Conservation (phyloP, 805 yeast species). For the Zygotorulaspora florentina region DNA sequence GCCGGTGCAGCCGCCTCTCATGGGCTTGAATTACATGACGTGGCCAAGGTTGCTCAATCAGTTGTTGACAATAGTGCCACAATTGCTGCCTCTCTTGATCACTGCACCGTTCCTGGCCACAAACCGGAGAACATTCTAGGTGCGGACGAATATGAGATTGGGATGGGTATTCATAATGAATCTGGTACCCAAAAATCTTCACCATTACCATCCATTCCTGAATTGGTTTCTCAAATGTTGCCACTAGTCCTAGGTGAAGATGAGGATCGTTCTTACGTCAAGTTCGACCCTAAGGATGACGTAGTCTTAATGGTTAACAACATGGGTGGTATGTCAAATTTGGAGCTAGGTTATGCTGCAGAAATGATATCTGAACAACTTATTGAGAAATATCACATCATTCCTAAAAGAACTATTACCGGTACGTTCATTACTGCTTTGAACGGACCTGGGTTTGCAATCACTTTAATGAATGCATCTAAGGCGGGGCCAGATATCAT, state of each 20-base stretch:
- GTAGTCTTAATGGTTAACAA: slow-evolving; percentile 69
- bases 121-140: slow-evolving; percentile 46
- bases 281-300: slow-evolving; percentile 55
- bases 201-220: slow-evolving; percentile 58
- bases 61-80: slow-evolving; percentile 66
- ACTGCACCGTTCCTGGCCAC: slow-evolving; percentile 79
- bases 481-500: slow-evolving; percentile 39
- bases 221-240: slow-evolving; percentile 50
- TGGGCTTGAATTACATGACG: slow-evolving; percentile 42
- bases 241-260: slow-evolving; percentile 57
- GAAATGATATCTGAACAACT: slow-evolving; percentile 50
- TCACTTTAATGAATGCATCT: slow-evolving; percentile 66
- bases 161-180: slow-evolving; percentile 90
- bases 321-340: slow-evolving; percentile 76
- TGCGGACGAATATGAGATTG: slow-evolving; percentile 68
- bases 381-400: slow-evolving; percentile 44
- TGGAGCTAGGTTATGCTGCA: slow-evolving; percentile 68
- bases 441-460: slow-evolving; percentile 81
- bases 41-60: slow-evolving; percentile 51
- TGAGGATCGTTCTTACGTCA: slow-evolving; percentile 69
- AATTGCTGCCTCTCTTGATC: slow-evolving; percentile 78
- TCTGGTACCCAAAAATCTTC: slow-evolving; percentile 57
- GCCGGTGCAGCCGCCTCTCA: slow-evolving; percentile 60
- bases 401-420: slow-evolving; percentile 59
- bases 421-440: slow-evolving; percentile 80